Evolutionary conservation across 768 basidiomycete species (phyloP).

Genomic region (Mycena epipterygia): DNA sequence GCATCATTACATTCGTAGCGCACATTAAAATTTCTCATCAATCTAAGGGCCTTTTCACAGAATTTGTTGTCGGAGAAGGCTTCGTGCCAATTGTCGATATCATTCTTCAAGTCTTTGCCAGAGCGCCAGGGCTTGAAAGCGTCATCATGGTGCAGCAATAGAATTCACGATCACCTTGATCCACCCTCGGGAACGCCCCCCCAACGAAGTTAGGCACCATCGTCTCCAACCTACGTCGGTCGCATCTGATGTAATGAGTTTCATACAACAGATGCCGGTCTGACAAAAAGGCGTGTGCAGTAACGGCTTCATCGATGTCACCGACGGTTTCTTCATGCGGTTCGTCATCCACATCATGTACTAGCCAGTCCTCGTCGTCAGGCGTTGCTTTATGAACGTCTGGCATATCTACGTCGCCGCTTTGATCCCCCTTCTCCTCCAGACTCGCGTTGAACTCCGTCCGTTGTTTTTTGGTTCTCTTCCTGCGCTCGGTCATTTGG

Average conservation of each 20-base stretch:
- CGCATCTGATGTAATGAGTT: constrained; percentile 2
- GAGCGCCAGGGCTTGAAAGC: constrained; percentile 49
- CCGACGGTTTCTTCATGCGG: neutral
- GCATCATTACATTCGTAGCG: neutral
- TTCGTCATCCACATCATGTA: neutral
- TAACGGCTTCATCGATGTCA: neutral
- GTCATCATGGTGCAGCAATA: too few species aligned
- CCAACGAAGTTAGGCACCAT: constrained; percentile 48
- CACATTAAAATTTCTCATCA: constrained; percentile 6
- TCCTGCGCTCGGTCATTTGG: neutral
- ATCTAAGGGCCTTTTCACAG: neutral
- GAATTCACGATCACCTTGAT: constrained; percentile 47
- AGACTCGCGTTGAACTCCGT: neutral
- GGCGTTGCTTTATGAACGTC: neutral
- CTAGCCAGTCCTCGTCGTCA: neutral
- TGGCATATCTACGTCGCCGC: neutral
- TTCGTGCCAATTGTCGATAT: constrained; percentile 41
- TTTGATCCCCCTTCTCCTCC: too few species aligned
- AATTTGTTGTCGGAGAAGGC: constrained; percentile 39
- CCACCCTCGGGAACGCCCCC: constrained; percentile 45
- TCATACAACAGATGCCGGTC: neutral
- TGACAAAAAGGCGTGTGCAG: neutral
- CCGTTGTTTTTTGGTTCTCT: neutral
- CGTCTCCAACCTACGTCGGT: neutral
- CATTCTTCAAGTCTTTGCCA: constrained; percentile 40